A percentile compares a stretch with the other conserved stretches of the same genome.
Conservation (phyloP, 1,284 basidiomycete species). For the Sporisorium scitamineum region DNA sequence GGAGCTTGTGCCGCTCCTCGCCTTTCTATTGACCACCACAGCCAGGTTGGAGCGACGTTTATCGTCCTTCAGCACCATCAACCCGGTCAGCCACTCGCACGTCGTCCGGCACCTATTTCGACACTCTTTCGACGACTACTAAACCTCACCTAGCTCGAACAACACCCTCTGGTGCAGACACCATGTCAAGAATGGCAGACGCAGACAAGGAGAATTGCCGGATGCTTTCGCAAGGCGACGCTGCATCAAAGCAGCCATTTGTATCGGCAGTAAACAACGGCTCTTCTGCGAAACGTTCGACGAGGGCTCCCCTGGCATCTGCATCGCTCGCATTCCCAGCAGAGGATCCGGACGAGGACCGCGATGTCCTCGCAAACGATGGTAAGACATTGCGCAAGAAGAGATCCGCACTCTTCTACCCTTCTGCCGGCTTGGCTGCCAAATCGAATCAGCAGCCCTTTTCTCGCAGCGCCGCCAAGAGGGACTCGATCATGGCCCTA, state of each 20-base stretch:
- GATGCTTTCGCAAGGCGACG: not conserved
- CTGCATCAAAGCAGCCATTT: not conserved
- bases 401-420: constrained; percentile 46
- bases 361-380: constrained; percentile 34
- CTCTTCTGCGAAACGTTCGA: not conserved
- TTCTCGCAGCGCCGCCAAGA: constrained; percentile 56
- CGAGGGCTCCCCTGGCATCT: not conserved
- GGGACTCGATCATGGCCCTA: constrained; percentile 54
- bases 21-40: not conserved
- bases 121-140: not conserved
- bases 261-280: not conserved
- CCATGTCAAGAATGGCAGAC: constrained; percentile 10
- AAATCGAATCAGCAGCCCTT: constrained; percentile 59
- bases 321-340: constrained; percentile 27
- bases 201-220: constrained; percentile 33
- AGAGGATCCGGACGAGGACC: constrained; percentile 29
- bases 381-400: constrained; percentile 36
- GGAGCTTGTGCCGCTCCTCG: not conserved
- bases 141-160: not conserved
- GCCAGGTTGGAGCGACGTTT: not conserved
- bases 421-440: constrained; percentile 34
- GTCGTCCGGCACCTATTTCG: not conserved
- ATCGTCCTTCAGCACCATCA: not conserved
- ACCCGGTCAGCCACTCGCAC: not conserved
- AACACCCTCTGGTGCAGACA: not conserved